Evolutionary conservation across 2,329 filamentous ascomycete species (phyloP).

Genomic region (Arthrobotrys sinensis): DNA sequence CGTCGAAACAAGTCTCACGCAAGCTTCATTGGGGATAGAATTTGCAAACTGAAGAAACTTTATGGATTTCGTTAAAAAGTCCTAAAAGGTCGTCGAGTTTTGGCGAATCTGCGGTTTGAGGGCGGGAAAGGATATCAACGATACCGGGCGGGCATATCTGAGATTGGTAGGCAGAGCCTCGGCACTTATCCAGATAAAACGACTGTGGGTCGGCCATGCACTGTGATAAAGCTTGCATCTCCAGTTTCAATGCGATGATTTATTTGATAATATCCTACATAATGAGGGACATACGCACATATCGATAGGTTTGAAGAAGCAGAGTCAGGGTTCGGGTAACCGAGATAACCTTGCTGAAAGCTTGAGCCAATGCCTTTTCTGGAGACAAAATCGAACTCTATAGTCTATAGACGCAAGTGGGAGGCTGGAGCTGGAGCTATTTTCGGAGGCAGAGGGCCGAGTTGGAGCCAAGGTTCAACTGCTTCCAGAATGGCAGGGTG

Average conservation of each 20-base stretch:
- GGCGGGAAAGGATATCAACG: constrained; percentile 38
- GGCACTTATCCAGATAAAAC: constrained; percentile 38
- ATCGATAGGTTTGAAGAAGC: not conserved
- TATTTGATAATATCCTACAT: constrained; percentile 7
- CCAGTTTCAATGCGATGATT: constrained; percentile 20
- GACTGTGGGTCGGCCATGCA: constrained; percentile 24
- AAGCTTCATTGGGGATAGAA: constrained; percentile 1
- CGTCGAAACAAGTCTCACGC: not conserved
- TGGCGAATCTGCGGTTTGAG: not conserved
- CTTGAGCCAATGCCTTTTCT: constrained; percentile 28
- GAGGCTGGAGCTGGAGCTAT: constrained; percentile 29
- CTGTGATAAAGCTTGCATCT: constrained; percentile 25
- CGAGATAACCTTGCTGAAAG: constrained; percentile 27
- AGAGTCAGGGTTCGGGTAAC: constrained; percentile 24
- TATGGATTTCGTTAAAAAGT: not conserved
- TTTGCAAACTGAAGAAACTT: not conserved
- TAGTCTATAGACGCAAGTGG: constrained; percentile 14
- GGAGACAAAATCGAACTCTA: constrained; percentile 1
- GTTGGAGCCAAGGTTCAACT: constrained; percentile 35
- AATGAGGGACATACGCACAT: constrained; percentile 14
- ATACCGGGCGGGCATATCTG: constrained; percentile 50
- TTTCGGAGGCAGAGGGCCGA: constrained; percentile 55
- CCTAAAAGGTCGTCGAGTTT: not conserved
- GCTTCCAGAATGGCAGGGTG: constrained; percentile 36
- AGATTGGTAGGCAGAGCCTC: constrained; percentile 48